Percentiles rank a stretch among this genome's conserved stretches.
These are phyloP conservation scores for Calonectria multiphialidica DNA, from an alignment of 2,329 filamentous ascomycete species.

Conservation along the genomic window DNA sequence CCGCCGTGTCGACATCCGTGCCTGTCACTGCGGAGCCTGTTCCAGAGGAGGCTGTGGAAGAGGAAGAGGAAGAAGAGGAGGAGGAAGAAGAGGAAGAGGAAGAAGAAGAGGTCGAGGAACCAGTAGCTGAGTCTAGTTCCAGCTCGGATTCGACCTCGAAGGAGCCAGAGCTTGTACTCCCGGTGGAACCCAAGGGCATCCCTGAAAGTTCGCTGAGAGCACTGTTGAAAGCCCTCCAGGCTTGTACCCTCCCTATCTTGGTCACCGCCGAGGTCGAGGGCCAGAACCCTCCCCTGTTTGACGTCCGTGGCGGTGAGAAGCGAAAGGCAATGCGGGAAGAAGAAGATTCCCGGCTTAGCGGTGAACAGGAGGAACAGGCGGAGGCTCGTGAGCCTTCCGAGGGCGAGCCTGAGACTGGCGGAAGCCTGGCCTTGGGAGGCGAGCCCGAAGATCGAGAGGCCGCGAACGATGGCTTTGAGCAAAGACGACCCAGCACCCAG, in stretches of 20 bases:
- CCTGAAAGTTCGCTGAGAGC: constrained; percentile 47
- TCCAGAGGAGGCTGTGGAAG: constrained; percentile 55
- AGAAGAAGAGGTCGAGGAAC: constrained; percentile 34
- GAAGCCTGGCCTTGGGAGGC: constrained; percentile 89
- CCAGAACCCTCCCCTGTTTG: constrained; percentile 79
- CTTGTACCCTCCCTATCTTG: constrained; percentile 48
- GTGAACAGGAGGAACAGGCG: constrained; percentile 61
- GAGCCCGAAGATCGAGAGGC: constrained; percentile 87
- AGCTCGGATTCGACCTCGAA: constrained; percentile 22
- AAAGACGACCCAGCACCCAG: constrained; percentile 77
- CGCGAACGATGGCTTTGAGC: constrained; percentile 64
- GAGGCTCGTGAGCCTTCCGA: constrained; percentile 68
- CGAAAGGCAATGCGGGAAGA: constrained; percentile 83
- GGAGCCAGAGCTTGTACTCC: constrained; percentile 26
- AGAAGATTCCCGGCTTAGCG: constrained; percentile 65
- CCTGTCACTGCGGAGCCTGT: constrained; percentile 65
- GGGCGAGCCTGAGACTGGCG: constrained; percentile 82
- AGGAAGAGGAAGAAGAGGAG: no score
- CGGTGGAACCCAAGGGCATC: constrained; percentile 15
- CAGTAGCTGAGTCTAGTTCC: constrained; percentile 37
- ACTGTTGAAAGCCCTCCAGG: constrained; percentile 53
- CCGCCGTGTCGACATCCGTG: constrained; percentile 74
- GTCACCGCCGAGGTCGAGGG: constrained; percentile 35
- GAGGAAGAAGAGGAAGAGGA: constrained; percentile 56
- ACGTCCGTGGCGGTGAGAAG: constrained; percentile 84